Conservation (phyloP, 2,329 filamentous ascomycete species). For the Botrytis deweyae region DNA sequence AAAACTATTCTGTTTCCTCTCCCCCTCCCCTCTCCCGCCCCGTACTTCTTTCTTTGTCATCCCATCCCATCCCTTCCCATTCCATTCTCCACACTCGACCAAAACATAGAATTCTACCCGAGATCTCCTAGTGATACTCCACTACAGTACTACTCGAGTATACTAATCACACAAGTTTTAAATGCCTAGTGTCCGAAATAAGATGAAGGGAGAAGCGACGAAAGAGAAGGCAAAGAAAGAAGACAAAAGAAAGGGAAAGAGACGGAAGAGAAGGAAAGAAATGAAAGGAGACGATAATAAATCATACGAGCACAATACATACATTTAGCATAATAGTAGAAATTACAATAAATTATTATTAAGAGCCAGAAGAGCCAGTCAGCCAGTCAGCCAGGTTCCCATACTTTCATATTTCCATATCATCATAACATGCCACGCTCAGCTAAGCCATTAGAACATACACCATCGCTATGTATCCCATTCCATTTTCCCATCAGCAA, state of each 20-base stretch:
- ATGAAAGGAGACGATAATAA: neutral
- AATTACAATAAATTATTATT: neutral
- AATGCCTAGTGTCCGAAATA: neutral
- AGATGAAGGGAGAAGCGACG: too few species aligned
- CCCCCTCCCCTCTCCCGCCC: too few species aligned
- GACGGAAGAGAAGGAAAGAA: neutral
- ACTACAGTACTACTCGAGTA: neutral
- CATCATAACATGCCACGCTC: neutral
- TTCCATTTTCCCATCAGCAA: neutral
- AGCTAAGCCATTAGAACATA: neutral
- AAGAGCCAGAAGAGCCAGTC: neutral
- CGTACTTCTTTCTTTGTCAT: too few species aligned
- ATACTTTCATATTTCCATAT: neutral
- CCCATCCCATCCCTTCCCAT: neutral
- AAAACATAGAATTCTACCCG: neutral
- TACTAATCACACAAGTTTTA: neutral
- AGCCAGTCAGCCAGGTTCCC: neutral
- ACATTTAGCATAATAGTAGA: neutral
- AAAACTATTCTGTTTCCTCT: too few species aligned
- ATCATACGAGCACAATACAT: neutral
- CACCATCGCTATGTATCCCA: neutral
- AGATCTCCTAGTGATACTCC: neutral
- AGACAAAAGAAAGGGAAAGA: neutral
- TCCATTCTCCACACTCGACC: neutral
- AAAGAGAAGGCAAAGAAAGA: too few species aligned